A percentile compares a stretch with the other conserved stretches of the same genome.
These are phyloP conservation scores for Typha latifolia DNA, from an alignment of 176 grass and related monocot genomes.

Conservation along the genomic window DNA sequence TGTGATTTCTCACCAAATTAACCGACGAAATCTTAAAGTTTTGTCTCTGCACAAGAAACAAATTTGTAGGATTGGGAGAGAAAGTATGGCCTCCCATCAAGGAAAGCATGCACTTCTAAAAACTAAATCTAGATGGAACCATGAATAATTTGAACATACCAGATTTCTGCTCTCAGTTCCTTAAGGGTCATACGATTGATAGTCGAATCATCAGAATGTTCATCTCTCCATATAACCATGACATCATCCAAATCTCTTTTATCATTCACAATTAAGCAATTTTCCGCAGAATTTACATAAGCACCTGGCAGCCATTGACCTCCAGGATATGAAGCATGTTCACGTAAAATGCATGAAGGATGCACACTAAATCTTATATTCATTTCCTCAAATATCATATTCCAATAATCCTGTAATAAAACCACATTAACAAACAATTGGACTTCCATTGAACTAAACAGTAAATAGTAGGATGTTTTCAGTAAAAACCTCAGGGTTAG, in stretches of 20 bases:
- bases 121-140: not conserved
- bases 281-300: conserved; percentile 53
- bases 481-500: conserved; percentile 59
- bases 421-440: not conserved
- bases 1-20: not conserved
- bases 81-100: not conserved
- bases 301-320: conserved; percentile 71
- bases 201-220: conserved; percentile 54
- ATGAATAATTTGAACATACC: conserved; percentile 26
- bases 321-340: conserved; percentile 40
- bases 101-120: not conserved
- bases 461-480: not conserved
- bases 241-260: conserved; percentile 33
- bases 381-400: conserved; percentile 81
- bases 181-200: conserved; percentile 60
- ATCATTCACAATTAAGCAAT: conserved; percentile 57
- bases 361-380: conserved; percentile 44
- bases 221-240: conserved; percentile 74
- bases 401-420: conserved; percentile 66
- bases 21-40: not conserved
- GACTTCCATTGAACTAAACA: not conserved
- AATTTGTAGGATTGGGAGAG: not conserved
- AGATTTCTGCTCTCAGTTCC: conserved; percentile 64
- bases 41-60: not conserved
- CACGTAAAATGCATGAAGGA: conserved; percentile 58